Evolutionary conservation across 2,329 filamentous ascomycete genomes (phyloP).

Genomic region (Penicillium sp.): DNA sequence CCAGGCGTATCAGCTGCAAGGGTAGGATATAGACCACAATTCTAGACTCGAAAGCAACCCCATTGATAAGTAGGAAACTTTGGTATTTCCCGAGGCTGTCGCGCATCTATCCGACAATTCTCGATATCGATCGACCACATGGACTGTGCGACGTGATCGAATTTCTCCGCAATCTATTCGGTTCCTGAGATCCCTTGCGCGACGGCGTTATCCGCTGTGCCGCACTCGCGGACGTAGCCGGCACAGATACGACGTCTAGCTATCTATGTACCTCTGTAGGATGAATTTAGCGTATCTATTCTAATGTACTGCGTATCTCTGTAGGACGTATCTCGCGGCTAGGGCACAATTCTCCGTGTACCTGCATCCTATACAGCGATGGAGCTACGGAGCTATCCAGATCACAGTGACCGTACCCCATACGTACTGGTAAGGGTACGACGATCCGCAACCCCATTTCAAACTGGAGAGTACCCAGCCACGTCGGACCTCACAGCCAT

Average conservation of each 20-base stretch:
- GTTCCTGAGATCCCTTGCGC: constrained; percentile 8
- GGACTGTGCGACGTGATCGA: constrained; percentile 7
- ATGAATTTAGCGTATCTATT: background rate
- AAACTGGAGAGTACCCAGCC: constrained; percentile 18
- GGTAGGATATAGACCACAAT: constrained; percentile 9
- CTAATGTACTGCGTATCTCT: background rate
- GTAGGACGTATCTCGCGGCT: background rate
- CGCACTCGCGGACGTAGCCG: background rate
- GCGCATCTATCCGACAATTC: background rate
- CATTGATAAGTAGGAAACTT: background rate
- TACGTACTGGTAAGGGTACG: background rate
- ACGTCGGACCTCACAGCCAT: constrained; percentile 11
- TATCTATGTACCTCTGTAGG: too few species aligned
- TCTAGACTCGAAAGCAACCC: background rate
- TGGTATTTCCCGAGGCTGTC: background rate
- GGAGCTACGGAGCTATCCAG: background rate
- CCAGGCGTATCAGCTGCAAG: constrained; percentile 27
- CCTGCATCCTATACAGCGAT: background rate
- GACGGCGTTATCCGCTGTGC: constrained; percentile 13
- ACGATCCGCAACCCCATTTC: background rate
- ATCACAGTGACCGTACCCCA: background rate
- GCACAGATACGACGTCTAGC: background rate
- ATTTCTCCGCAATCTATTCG: constrained; percentile 3
- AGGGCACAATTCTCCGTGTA: background rate
- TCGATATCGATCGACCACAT: background rate